phyloP scores from a whole-genome alignment of 257 asterid genomes.

The Pogostemon cablin region DNA sequence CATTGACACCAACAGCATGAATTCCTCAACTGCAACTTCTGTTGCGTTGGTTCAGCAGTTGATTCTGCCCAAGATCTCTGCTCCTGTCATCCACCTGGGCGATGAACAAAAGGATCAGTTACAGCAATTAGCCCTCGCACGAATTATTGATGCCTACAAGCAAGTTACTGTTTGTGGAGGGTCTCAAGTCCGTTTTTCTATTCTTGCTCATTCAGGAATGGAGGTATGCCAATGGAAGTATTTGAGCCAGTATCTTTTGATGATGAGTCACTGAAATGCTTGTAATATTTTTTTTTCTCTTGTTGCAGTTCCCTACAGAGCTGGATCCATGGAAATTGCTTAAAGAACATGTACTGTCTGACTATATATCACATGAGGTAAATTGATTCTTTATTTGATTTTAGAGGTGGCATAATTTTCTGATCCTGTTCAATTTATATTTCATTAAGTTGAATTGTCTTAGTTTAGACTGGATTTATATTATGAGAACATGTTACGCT shows the following conservation, averaged over 20 bases:
- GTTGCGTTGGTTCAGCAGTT: constrained; percentile 49
- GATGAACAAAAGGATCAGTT: constrained; percentile 81
- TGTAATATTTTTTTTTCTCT: constrained; percentile 31
- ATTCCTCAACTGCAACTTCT: constrained; percentile 68
- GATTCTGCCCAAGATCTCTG: constrained; percentile 88
- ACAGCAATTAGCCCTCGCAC: constrained; percentile 71
- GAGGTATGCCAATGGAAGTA: constrained; percentile 58
- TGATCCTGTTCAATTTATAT: constrained; percentile 19
- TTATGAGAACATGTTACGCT: constrained; percentile 21
- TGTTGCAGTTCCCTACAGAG: constrained; percentile 83
- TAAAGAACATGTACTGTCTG: constrained; percentile 72
- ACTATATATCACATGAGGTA: constrained; percentile 92
- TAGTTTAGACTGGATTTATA: constrained; percentile 15
- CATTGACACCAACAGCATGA: constrained; percentile 59
- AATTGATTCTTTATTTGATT: constrained; percentile 25
- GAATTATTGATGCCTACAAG: constrained; percentile 88
- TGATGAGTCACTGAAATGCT: constrained; percentile 33
- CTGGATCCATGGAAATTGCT: constrained; percentile 88
- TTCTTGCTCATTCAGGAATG: constrained; percentile 83
- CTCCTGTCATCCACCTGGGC: constrained; percentile 71
- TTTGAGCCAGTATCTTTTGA: constrained; percentile 30
- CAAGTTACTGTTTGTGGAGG: constrained; percentile 81
- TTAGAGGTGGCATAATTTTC: constrained; percentile 23
- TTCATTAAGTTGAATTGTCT: constrained; percentile 12
- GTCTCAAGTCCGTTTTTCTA: constrained; percentile 76